Evolutionary conservation across 2,329 filamentous ascomycete genomes (phyloP), one percentile per base, ranked within the genome.

Genomic region (Didymella pomorum): DNA sequence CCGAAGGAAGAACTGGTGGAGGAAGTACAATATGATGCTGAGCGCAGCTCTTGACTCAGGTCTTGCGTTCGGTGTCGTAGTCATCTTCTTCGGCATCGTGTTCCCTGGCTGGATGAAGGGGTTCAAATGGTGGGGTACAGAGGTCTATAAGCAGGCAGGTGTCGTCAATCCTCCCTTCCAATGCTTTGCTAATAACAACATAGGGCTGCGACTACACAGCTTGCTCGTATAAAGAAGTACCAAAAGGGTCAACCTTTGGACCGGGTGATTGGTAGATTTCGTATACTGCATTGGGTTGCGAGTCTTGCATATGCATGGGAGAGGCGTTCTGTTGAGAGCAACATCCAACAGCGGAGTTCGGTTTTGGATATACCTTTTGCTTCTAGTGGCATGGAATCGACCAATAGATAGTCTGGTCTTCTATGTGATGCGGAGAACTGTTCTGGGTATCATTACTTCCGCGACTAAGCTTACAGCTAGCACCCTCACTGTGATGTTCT

Each of bases 21-120:
- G 87, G 46, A 95, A 96, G 77, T 96, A 96, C 75, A 94, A 91
- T 39, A 95, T 96, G 91, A 93, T 91, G 4, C 81, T 96, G 51
- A 92, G 89, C 57, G 92, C 92, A 0, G 92, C 91, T 1, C 82
- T 96, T 54, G 92, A 96, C 73, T 93, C 89, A 1, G 91, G 92
- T 0, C 80, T 96, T 20, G 92, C 92, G 0, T 91, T 93, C 69
- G 90, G 90, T 26, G 88, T 95, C 33, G 87, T 96, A 10, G 85
- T 94, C 4, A 88, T 95, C 25, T 96, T 96, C 74, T 94, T 96
- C 69, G 90, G 87, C 1, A 90, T 96, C 64, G 84, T 95, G n/a
- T 94, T 93, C 71, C 89, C 92, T 0, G 90, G 90, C 0, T 86
- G 83, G 81, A 89, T 89, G 80, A 83, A 86, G 37, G 82, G 83